Percentiles rank a stretch among this genome's conserved stretches.
Evolutionary conservation across 139 green algal genomes (phyloP).

Genomic region (Micromonas pusilla): DNA sequence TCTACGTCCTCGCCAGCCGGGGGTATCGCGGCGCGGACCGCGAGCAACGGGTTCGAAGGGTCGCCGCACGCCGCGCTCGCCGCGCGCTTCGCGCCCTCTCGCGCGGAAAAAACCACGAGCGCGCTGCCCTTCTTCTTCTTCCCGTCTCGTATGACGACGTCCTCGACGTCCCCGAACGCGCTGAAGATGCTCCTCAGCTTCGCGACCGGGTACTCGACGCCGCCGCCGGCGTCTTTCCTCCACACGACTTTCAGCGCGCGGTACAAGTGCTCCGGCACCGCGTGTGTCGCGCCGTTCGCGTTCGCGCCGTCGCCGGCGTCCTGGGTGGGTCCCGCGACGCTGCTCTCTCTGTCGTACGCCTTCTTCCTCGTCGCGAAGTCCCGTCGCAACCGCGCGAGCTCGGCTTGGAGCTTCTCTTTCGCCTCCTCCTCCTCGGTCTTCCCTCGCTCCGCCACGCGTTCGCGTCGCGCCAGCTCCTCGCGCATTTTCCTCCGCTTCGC

Average conservation of each 20-base stretch:
- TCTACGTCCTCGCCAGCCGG: not conserved
- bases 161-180: slow-evolving; percentile 18
- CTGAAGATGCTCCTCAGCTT: not conserved
- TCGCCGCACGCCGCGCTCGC: not conserved
- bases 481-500: not conserved
- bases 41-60: not conserved
- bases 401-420: not conserved
- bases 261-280: not conserved
- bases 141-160: slow-evolving; percentile 20
- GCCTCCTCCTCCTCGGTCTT: not conserved
- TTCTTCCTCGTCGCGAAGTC: not conserved
- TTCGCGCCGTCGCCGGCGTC: not conserved
- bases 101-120: slow-evolving; percentile 5
- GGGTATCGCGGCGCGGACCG: not conserved
- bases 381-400: not conserved
- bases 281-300: not conserved
- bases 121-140: slow-evolving; percentile 22
- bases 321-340: no score
- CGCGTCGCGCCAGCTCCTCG: not conserved
- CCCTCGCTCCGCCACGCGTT: slow-evolving; percentile 2
- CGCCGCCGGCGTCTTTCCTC: not conserved
- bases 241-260: slow-evolving; percentile 16
- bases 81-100: not conserved
- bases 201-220: not conserved
- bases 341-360: not conserved